phyloP scores from a whole-genome alignment of 208 protist genomes.

The Porcisia hertigi region DNA sequence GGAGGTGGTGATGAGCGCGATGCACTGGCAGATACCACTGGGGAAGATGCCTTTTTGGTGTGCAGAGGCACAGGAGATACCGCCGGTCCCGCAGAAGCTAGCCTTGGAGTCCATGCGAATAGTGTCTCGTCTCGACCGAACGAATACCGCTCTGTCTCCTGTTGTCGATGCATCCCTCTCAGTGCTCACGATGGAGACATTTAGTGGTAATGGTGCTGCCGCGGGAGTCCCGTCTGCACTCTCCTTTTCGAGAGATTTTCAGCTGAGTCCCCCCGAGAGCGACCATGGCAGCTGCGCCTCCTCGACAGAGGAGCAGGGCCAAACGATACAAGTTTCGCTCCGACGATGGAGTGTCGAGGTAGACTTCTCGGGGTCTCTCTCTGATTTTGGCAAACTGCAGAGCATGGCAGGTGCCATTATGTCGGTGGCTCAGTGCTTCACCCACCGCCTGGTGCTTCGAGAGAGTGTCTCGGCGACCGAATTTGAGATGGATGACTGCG shows the following conservation, averaged over 20 bases:
- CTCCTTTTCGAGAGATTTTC: slow-evolving; percentile 13
- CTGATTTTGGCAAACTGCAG: slow-evolving; percentile 29
- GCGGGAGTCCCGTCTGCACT: background rate
- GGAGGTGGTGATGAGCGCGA: slow-evolving; percentile 7
- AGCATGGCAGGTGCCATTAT: slow-evolving; percentile 11
- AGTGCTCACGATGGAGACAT: slow-evolving; percentile 21
- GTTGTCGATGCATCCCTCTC: slow-evolving; percentile 12
- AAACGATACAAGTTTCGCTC: slow-evolving; percentile 19
- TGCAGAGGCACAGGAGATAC: slow-evolving; percentile 21
- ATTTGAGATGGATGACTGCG: slow-evolving; percentile 47
- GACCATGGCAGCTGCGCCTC: slow-evolving; percentile 29
- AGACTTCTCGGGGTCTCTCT: slow-evolving; percentile 16
- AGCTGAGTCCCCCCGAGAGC: slow-evolving; percentile 25
- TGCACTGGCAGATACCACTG: slow-evolving; percentile 19
- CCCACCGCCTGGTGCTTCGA: slow-evolving; percentile 15
- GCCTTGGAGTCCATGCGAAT: slow-evolving; percentile 16
- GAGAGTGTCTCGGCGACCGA: slow-evolving; percentile 1
- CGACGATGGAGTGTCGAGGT: slow-evolving; percentile 26
- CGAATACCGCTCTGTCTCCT: background rate
- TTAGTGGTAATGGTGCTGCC: background rate
- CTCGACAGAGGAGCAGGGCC: slow-evolving; percentile 24
- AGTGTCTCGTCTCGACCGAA: slow-evolving; percentile 12
- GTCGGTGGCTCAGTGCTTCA: slow-evolving; percentile 12
- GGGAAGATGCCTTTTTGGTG: slow-evolving; percentile 37
- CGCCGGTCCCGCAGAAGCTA: slow-evolving; percentile 15